Evolutionary conservation across 2,329 filamentous ascomycete species (phyloP).

Genomic region (Juglanconis oblonga): DNA sequence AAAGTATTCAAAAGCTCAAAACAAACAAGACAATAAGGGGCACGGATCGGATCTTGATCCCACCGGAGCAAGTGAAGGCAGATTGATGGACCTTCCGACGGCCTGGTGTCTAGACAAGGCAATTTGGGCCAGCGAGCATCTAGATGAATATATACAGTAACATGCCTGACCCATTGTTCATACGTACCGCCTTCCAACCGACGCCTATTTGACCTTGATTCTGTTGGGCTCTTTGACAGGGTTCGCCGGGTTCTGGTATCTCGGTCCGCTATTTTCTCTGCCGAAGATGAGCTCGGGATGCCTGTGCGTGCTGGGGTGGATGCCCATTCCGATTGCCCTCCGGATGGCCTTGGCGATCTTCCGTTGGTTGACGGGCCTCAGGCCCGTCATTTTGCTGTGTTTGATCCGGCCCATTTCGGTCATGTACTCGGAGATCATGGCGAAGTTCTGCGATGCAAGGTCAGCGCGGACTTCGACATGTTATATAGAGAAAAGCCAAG

Average conservation of each 20-base stretch:
- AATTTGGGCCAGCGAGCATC: background rate
- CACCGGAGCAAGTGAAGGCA: constrained; percentile 7
- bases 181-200: background rate
- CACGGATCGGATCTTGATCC: constrained; percentile 11
- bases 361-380: constrained; percentile 86
- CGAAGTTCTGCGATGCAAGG: constrained; percentile 70
- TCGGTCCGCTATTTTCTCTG: constrained; percentile 25
- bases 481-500: too few relatives aligned
- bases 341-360: constrained; percentile 91
- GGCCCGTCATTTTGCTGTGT: constrained; percentile 69
- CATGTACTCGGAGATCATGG: constrained; percentile 85
- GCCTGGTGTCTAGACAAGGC: background rate
- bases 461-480: constrained; percentile 7
- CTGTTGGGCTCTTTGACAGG: constrained; percentile 6
- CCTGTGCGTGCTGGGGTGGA: constrained; percentile 86
- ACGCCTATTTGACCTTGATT: constrained; percentile 8
- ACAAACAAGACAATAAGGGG: constrained; percentile 11
- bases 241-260: constrained; percentile 15
- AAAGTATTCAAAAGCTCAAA: background rate
- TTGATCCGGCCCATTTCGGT: constrained; percentile 82
- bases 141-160: constrained; percentile 5
- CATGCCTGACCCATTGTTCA: constrained; percentile 10
- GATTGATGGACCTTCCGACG: background rate
- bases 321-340: constrained; percentile 80
- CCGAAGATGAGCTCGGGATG: constrained; percentile 76